Evolutionary conservation across 441 rosid species (phyloP).

Genomic region (Eutrema salsugineum): DNA sequence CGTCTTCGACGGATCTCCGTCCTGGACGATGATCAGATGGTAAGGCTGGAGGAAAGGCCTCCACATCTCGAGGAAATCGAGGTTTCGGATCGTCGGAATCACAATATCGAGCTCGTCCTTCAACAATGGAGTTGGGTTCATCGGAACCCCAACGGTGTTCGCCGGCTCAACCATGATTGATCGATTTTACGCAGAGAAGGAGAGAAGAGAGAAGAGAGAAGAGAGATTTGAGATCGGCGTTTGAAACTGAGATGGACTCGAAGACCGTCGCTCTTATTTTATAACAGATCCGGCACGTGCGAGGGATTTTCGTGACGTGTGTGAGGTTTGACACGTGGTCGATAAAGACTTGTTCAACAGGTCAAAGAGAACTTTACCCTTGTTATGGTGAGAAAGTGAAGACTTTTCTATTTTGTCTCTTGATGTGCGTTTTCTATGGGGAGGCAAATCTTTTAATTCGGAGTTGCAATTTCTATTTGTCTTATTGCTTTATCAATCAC

Average conservation of each 20-base stretch:
- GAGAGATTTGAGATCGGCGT: conserved; percentile 17
- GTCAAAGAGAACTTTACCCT: conserved; percentile 14
- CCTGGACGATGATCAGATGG: conserved; percentile 92
- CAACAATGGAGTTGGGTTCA: conserved; percentile 43
- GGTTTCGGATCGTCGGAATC: conserved; percentile 87
- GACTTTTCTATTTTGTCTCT: conserved; percentile 30
- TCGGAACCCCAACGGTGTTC: conserved; percentile 29
- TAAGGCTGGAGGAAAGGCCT: conserved; percentile 87
- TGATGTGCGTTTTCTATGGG: conserved; percentile 19
- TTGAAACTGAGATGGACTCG: conserved; percentile 9
- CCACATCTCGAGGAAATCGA: conserved; percentile 97
- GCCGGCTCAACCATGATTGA: conserved; percentile 39
- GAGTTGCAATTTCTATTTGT: background rate
- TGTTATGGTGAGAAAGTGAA: conserved; percentile 24
- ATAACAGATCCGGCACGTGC: conserved; percentile 19
- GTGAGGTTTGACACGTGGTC: conserved; percentile 25
- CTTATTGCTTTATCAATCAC: background rate
- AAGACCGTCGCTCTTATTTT: background rate
- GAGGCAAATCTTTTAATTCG: background rate
- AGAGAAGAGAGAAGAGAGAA: background rate
- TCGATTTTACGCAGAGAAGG: background rate
- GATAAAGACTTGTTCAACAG: background rate
- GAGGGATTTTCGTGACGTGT: background rate
- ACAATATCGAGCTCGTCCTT: conserved; percentile 91
- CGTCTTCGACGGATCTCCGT: conserved; percentile 83